Conservation (phyloP, 164 flowering plant species). For the Piper betle region DNA sequence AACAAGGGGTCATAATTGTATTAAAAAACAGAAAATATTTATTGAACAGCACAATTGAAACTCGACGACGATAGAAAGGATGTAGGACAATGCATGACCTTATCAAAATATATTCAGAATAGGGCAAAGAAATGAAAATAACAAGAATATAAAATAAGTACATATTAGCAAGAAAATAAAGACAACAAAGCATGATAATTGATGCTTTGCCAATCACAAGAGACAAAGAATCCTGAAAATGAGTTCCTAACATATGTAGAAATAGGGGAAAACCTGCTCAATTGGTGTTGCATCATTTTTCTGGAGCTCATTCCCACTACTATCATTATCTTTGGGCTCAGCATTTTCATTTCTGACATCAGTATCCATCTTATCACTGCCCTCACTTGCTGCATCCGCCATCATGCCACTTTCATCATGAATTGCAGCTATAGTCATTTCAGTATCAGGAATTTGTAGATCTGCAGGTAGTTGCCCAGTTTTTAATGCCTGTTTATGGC, state of each 20-base stretch:
- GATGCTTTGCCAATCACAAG: not conserved
- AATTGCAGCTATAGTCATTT: conserved; percentile 3
- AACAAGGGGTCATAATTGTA: no score
- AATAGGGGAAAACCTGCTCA: conserved; percentile 8
- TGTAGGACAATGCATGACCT: no score
- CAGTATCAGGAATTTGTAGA: conserved; percentile 28
- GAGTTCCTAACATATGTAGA: not conserved
- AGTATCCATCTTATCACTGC: conserved; percentile 30
- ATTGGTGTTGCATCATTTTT: conserved; percentile 28
- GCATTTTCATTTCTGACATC: conserved; percentile 20
- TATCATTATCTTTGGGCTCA: conserved; percentile 9
- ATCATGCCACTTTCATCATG: not conserved
- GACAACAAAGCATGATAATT: no score
- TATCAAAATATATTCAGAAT: no score
- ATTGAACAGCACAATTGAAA: no score
- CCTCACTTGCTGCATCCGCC: not conserved
- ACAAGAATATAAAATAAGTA: no score
- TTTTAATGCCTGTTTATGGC: conserved; percentile 44
- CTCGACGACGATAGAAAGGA: no score
- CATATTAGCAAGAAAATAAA: no score
- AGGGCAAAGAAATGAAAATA: no score
- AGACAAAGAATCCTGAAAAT: not conserved
- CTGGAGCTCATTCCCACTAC: conserved; percentile 16
- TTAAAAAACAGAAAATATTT: no score
- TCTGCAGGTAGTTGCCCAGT: conserved; percentile 79